phyloP scores from a whole-genome alignment of 345 rosid genomes.

The Eucalyptus caleyi region DNA sequence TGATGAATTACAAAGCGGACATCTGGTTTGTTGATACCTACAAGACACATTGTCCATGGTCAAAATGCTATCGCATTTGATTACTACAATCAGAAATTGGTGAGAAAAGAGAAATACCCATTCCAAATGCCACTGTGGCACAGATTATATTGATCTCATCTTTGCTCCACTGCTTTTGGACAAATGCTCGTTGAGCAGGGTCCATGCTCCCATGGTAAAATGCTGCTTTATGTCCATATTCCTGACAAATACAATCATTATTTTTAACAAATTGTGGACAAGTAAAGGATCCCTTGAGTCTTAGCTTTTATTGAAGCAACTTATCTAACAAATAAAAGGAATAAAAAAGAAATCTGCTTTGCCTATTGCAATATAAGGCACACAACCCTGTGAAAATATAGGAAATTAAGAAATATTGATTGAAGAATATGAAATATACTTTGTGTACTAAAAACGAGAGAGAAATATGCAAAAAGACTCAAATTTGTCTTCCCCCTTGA shows the following conservation, averaged over 20 bases:
- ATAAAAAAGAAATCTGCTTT: not conserved
- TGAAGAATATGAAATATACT: not conserved
- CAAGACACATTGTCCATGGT: not conserved
- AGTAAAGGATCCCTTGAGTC: not conserved
- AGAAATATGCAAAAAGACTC: not conserved
- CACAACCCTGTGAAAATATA: not conserved
- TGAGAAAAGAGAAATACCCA: slow-evolving; percentile 43
- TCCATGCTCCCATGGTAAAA: slow-evolving; percentile 98
- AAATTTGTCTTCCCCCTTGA: not conserved
- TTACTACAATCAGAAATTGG: not conserved
- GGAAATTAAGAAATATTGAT: not conserved
- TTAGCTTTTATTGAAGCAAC: not conserved
- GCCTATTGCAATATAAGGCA: not conserved
- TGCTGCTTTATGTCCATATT: slow-evolving; percentile 89
- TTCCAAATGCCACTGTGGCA: slow-evolving; percentile 98
- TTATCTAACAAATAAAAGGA: not conserved
- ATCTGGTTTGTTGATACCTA: slow-evolving; percentile 99
- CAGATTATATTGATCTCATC: slow-evolving; percentile 94
- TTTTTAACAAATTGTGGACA: not conserved
- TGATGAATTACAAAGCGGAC: slow-evolving; percentile 99
- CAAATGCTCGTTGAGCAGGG: slow-evolving; percentile 52
- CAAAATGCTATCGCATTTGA: not conserved
- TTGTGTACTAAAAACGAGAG: not conserved
- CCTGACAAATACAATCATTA: slow-evolving; percentile 25
- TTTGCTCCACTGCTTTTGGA: slow-evolving; percentile 99